A percentile compares a stretch with the other conserved stretches of the same genome.
phyloP scores from a whole-genome alignment of 805 yeast genomes.

The Metschnikowia lochheadii region DNA sequence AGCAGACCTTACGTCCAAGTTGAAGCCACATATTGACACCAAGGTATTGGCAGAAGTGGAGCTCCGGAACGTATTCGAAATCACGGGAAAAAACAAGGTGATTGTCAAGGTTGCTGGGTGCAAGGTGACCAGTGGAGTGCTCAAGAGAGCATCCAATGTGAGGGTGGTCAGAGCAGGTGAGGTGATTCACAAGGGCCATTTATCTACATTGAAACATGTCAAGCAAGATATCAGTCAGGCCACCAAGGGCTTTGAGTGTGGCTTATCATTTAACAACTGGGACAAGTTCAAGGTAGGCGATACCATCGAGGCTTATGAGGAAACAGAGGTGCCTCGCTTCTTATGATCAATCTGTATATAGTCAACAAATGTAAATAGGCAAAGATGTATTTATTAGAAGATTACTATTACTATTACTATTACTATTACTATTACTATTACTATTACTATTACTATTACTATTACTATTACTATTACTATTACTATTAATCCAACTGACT shows the following conservation, averaged over 20 bases:
- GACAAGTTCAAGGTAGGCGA: slow-evolving; percentile 73
- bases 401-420: too few species aligned
- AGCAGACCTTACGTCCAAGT: slow-evolving; percentile 50
- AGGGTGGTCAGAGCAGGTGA: slow-evolving; percentile 52
- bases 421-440: too few species aligned
- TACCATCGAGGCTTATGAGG: slow-evolving; percentile 67
- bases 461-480: too few species aligned
- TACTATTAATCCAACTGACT: too few species aligned
- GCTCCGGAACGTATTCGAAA: slow-evolving; percentile 67
- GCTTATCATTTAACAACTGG: slow-evolving; percentile 68
- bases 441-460: too few species aligned
- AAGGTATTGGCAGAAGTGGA: slow-evolving; percentile 65
- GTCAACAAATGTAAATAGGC: not conserved
- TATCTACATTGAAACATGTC: slow-evolving; percentile 73
- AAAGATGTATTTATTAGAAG: too few species aligned
- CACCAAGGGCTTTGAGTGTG: slow-evolving; percentile 87
- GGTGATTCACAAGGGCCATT: slow-evolving; percentile 50
- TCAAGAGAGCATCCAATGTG: slow-evolving; percentile 56
- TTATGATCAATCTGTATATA: slow-evolving; percentile 17
- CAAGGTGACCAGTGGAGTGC: slow-evolving; percentile 64
- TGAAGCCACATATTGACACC: slow-evolving; percentile 64
- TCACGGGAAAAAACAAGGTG: slow-evolving; percentile 53
- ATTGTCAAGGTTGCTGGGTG: slow-evolving; percentile 80
- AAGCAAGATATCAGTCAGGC: slow-evolving; percentile 77
- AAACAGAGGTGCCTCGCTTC: slow-evolving; percentile 41